These are phyloP conservation scores for Nicotiana noctiflora DNA, from an alignment of 257 asterid genomes.

Conservation along the genomic window DNA sequence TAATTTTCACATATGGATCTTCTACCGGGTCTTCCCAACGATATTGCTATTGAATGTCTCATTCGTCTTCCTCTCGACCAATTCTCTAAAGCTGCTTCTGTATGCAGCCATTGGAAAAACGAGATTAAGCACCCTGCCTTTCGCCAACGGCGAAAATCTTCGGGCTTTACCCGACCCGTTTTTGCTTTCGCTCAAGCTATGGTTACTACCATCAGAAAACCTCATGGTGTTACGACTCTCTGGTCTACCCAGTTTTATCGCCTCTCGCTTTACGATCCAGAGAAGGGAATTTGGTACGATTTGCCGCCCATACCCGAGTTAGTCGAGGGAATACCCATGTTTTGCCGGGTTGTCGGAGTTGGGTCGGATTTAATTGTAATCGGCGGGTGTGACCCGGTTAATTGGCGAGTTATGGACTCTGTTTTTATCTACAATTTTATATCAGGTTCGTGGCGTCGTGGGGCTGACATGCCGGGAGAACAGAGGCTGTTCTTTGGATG, in stretches of 20 bases:
- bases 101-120: slow-evolving; percentile 5
- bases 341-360: slow-evolving; percentile 14
- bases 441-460: slow-evolving; percentile 17
- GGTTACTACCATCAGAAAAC: neutral
- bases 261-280: slow-evolving; percentile 15
- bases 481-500: slow-evolving; percentile 17
- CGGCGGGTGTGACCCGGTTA: slow-evolving; percentile 23
- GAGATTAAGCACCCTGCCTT: slow-evolving; percentile 12
- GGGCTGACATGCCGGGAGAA: slow-evolving; percentile 19
- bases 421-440: slow-evolving; percentile 17
- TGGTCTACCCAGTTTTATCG: neutral
- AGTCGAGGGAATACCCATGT: slow-evolving; percentile 15
- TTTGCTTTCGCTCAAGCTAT: slow-evolving; percentile 14
- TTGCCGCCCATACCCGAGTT: slow-evolving; percentile 20
- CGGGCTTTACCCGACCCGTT: slow-evolving; percentile 18
- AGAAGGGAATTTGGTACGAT: neutral
- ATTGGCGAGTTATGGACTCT: neutral
- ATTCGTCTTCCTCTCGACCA: slow-evolving; percentile 17
- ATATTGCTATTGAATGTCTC: slow-evolving; percentile 19
- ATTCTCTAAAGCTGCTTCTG: slow-evolving; percentile 14
- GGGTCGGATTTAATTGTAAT: slow-evolving; percentile 17
- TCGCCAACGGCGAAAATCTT: neutral
- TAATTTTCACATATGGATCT: slow-evolving; percentile 25
- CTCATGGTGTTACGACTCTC: neutral
- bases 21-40: slow-evolving; percentile 25